phyloP scores from a whole-genome alignment of 2,329 filamentous ascomycete species.

The Calonectria montana region DNA sequence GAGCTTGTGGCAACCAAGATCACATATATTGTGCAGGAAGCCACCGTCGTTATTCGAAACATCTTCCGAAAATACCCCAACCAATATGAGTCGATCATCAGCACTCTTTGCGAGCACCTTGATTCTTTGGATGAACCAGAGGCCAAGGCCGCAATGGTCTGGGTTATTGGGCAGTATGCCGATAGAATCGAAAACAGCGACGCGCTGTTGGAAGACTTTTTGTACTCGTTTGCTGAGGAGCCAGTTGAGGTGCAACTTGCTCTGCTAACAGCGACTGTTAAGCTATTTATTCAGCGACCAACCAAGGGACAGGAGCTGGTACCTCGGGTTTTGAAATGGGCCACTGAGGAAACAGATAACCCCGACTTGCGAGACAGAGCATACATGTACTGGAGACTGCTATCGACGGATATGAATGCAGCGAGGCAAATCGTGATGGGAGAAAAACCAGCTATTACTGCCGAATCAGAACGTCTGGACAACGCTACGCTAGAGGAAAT shows the following conservation, averaged over 20 bases:
- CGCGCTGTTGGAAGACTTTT: slow-evolving; percentile 90
- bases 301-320: slow-evolving; percentile 95
- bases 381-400: slow-evolving; percentile 99
- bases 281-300: slow-evolving; percentile 96
- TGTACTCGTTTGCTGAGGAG: slow-evolving; percentile 94
- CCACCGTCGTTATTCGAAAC: slow-evolving; percentile 97
- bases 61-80: slow-evolving; percentile 99
- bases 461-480: slow-evolving; percentile 94
- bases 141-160: slow-evolving; percentile 98
- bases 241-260: slow-evolving; percentile 95
- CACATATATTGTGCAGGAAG: slow-evolving; percentile 98
- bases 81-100: slow-evolving; percentile 98
- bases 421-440: slow-evolving; percentile 96
- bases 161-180: slow-evolving; percentile 98
- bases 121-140: slow-evolving; percentile 97
- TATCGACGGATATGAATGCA: slow-evolving; percentile 89
- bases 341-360: slow-evolving; percentile 99
- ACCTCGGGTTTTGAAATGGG: slow-evolving; percentile 96
- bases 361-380: slow-evolving; percentile 94
- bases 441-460: slow-evolving; percentile 94
- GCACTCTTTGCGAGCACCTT: slow-evolving; percentile 93
- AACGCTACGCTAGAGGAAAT: slow-evolving; percentile 93
- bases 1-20: slow-evolving; percentile 98
- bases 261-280: slow-evolving; percentile 94
- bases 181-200: slow-evolving; percentile 98